These are phyloP conservation scores for Lasiosphaeriaceae sp. DNA, from an alignment of 495 filamentous ascomycete genomes.

Conservation along the genomic window DNA sequence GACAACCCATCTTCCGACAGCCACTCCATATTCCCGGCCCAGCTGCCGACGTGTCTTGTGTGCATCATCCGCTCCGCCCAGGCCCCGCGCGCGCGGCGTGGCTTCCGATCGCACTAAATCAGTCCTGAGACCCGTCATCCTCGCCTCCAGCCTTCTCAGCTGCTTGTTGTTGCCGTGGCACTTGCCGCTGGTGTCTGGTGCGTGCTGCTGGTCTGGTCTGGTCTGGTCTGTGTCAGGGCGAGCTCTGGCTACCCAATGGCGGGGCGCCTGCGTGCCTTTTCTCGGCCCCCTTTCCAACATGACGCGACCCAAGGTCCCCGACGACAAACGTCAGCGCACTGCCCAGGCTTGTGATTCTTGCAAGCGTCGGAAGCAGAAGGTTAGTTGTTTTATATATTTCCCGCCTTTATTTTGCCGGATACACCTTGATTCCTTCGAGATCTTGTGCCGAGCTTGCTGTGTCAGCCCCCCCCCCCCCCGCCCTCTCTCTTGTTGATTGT, in stretches of 20 bases:
- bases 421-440: constrained; percentile 1
- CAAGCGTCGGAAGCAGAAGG: constrained; percentile 76
- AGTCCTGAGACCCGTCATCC: constrained; percentile 3
- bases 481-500: too few species aligned
- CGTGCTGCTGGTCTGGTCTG: constrained; percentile 9
- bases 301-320: constrained; percentile 61
- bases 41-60: constrained; percentile 27
- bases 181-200: constrained; percentile 15
- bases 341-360: constrained; percentile 72
- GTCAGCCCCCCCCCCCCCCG: too few species aligned
- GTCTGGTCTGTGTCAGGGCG: neutral
- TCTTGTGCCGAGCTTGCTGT: neutral
- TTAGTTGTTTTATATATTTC: constrained; percentile 32
- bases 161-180: constrained; percentile 17
- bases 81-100: constrained; percentile 17
- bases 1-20: constrained; percentile 27
- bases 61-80: constrained; percentile 34
- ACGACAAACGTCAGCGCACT: constrained; percentile 60
- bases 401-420: constrained; percentile 10
- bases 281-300: constrained; percentile 35
- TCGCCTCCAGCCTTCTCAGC: constrained; percentile 3
- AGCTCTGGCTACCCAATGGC: constrained; percentile 28
- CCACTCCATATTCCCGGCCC: constrained; percentile 22
- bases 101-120: constrained; percentile 25
- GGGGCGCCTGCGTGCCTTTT: constrained; percentile 23